A percentile compares a stretch with the other conserved stretches of the same genome.
phyloP scores from a whole-genome alignment of 2,329 filamentous ascomycete genomes.

The Aspergillus melleus region DNA sequence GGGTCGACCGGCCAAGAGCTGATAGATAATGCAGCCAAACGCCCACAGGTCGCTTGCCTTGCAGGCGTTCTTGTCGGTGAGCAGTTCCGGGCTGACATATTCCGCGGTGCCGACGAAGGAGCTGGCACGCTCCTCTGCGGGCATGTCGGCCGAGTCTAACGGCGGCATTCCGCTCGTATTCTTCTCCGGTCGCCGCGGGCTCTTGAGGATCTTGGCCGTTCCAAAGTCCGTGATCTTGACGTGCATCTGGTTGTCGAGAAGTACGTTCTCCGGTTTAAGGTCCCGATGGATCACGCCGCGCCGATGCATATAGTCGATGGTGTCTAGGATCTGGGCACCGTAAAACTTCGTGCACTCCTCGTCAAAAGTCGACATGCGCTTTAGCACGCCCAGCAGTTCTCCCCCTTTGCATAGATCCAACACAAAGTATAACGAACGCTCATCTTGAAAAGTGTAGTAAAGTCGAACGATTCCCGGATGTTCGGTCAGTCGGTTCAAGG shows the following conservation, averaged over 20 bases:
- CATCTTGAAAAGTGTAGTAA: slow-evolving; percentile 98
- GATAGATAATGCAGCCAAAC: slow-evolving; percentile 97
- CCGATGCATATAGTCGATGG: slow-evolving; percentile 97
- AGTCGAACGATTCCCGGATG: slow-evolving; percentile 94
- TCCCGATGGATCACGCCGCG: slow-evolving; percentile 95
- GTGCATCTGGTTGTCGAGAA: slow-evolving; percentile 93
- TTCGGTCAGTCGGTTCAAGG: slow-evolving; percentile 90
- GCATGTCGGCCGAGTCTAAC: slow-evolving; percentile 54
- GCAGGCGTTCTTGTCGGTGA: slow-evolving; percentile 94
- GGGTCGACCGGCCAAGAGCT: slow-evolving; percentile 89
- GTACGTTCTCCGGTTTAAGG: slow-evolving; percentile 93
- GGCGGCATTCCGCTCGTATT: slow-evolving; percentile 47
- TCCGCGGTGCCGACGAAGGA: slow-evolving; percentile 98
- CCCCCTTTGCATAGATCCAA: slow-evolving; percentile 90
- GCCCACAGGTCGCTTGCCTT: slow-evolving; percentile 98
- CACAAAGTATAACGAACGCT: slow-evolving; percentile 93
- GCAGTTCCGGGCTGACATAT: slow-evolving; percentile 95
- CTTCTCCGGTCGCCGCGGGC: slow-evolving; percentile 47
- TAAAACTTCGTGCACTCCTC: slow-evolving; percentile 94
- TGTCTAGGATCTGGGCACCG: slow-evolving; percentile 90
- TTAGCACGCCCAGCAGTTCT: slow-evolving; percentile 86
- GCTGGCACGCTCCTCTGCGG: slow-evolving; percentile 72
- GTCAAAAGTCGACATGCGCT: slow-evolving; percentile 92
- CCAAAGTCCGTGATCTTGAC: slow-evolving; percentile 99
- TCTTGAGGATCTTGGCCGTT: slow-evolving; percentile 86